phyloP scores from a whole-genome alignment of 495 filamentous ascomycete genomes.

The Aspergillus leporis region DNA sequence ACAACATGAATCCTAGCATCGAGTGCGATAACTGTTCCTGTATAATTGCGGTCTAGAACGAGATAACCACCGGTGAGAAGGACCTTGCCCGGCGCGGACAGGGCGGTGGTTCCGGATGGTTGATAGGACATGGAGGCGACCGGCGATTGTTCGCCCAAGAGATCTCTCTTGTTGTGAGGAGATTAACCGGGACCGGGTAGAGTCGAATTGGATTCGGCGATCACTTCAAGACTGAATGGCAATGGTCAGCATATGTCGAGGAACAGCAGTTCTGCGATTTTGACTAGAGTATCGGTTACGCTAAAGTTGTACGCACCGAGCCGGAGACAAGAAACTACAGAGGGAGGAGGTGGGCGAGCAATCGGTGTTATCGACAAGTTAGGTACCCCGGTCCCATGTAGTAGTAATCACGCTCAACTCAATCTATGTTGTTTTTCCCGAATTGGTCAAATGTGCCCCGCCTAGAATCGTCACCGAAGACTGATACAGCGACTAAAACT shows the following conservation, averaged over 20 bases:
- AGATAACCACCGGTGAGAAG: slow-evolving; percentile 93
- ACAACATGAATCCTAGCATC: slow-evolving; percentile 89
- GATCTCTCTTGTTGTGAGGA: neutral
- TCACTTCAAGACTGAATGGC: neutral
- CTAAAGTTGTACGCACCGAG: neutral
- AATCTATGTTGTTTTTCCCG: neutral
- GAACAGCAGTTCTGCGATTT: neutral
- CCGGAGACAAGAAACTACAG: neutral
- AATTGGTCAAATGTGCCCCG: neutral
- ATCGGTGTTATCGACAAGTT: neutral
- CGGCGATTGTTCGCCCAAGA: neutral
- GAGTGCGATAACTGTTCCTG: slow-evolving; percentile 89
- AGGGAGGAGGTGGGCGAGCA: neutral
- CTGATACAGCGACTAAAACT: neutral
- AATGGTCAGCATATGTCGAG: neutral
- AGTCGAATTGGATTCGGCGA: neutral
- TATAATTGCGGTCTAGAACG: slow-evolving; percentile 85
- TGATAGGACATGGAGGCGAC: neutral
- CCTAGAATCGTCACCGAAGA: neutral
- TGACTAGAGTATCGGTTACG: neutral
- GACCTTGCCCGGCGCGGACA: slow-evolving; percentile 95
- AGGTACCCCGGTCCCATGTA: slow-evolving; percentile 1
- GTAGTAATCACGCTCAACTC: neutral
- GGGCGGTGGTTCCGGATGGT: slow-evolving; percentile 50
- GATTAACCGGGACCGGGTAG: neutral